phyloP scores from a whole-genome alignment of 2,329 filamentous ascomycete species.

The Decorospora gaudefroyi region DNA sequence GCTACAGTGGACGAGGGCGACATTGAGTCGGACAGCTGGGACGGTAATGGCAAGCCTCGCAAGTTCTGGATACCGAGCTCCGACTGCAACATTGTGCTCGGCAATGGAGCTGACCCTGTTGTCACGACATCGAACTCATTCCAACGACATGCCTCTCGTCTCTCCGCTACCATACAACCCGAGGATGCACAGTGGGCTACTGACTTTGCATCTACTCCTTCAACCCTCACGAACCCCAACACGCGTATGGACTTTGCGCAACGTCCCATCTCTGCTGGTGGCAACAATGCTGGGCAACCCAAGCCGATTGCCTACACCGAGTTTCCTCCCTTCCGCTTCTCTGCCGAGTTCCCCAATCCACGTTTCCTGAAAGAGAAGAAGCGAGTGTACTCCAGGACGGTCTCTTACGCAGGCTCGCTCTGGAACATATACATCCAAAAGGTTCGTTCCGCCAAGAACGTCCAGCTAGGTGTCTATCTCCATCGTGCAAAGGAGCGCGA shows the following conservation, averaged over 20 bases:
- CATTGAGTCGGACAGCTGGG: conserved; percentile 57
- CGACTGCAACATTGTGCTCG: conserved; percentile 62
- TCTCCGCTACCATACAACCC: conserved; percentile 58
- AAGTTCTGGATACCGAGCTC: conserved; percentile 63
- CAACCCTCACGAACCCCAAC: conserved; percentile 45
- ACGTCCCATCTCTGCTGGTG: conserved; percentile 44
- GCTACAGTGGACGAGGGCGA: conserved; percentile 35
- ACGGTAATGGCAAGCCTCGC: conserved; percentile 58
- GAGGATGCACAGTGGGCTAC: conserved; percentile 61
- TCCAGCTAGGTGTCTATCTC: conserved; percentile 63
- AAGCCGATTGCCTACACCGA: conserved; percentile 56
- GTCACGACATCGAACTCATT: conserved; percentile 54
- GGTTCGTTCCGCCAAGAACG: conserved; percentile 58
- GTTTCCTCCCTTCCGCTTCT: conserved; percentile 63
- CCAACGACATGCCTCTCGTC: conserved; percentile 53
- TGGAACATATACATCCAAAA: conserved; percentile 69
- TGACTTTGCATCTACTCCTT: conserved; percentile 57
- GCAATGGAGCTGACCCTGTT: conserved; percentile 58
- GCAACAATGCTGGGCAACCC: conserved; percentile 43
- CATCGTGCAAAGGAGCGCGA: conserved; percentile 63
- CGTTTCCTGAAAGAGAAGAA: conserved; percentile 63
- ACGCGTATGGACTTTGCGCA: conserved; percentile 35
- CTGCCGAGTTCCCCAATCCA: conserved; percentile 62
- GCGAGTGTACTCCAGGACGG: conserved; percentile 61
- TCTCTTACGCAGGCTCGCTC: conserved; percentile 62